Conservation (phyloP, 768 basidiomycete species). For the Russula abietina region DNA sequence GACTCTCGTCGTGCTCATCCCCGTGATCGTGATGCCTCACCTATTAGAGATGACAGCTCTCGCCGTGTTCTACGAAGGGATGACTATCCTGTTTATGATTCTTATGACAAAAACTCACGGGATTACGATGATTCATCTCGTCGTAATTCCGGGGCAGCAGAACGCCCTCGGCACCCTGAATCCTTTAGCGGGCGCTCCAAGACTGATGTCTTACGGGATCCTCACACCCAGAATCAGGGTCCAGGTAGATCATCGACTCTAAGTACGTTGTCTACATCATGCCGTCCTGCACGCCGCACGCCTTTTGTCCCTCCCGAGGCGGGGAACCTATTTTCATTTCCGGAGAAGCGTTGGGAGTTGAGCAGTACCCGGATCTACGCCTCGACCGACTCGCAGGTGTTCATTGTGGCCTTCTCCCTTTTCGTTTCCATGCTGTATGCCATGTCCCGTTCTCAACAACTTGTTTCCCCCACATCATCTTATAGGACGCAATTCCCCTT, state of each 20-base stretch:
- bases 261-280: conserved; percentile 28
- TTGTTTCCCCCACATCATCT: conserved; percentile 23
- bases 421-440: conserved; percentile 21
- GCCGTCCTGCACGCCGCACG: conserved; percentile 19
- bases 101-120: conserved; percentile 17
- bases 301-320: conserved; percentile 22
- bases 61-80: conserved; percentile 19
- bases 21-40: conserved; percentile 20
- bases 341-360: conserved; percentile 26
- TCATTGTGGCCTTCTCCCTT: conserved; percentile 25
- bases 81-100: conserved; percentile 19
- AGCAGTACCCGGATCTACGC: conserved; percentile 23
- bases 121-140: conserved; percentile 17
- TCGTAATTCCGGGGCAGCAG: conserved; percentile 8
- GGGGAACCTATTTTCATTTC: conserved; percentile 20
- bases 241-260: conserved; percentile 25
- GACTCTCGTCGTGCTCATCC: conserved; percentile 10
- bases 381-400: conserved; percentile 22
- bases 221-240: conserved; percentile 19
- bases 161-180: conserved; percentile 17
- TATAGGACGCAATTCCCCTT: conserved; percentile 26
- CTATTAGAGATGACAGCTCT: conserved; percentile 19
- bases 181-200: conserved; percentile 9
- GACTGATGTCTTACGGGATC: conserved; percentile 12
- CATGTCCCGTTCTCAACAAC: conserved; percentile 25